A percentile compares a stretch with the other conserved stretches of the same genome.
Evolutionary conservation across 192 early-diverging fungal species (phyloP).

Genomic region (Chytriomyces confervae): DNA sequence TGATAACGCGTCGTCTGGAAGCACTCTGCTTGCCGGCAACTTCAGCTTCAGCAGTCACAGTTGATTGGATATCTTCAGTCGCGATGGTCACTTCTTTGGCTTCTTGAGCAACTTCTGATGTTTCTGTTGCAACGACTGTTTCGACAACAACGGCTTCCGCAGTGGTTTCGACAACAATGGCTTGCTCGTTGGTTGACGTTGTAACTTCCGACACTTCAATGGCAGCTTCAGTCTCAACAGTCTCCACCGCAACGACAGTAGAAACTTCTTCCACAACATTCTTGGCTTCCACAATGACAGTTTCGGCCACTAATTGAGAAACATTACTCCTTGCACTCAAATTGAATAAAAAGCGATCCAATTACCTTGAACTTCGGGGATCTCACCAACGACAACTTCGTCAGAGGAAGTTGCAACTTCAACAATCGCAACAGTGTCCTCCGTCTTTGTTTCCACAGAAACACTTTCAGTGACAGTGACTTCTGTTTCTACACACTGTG

Average conservation of each 20-base stretch:
- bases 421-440: background rate
- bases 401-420: constrained; percentile 8
- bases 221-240: too few species aligned
- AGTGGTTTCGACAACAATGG: background rate
- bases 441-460: background rate
- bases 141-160: background rate
- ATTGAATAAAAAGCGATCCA: too few species aligned
- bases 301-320: background rate
- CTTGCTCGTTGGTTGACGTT: too few species aligned
- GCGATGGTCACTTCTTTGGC: background rate
- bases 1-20: background rate
- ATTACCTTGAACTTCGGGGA: background rate
- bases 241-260: background rate
- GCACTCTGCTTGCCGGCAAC: background rate
- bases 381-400: background rate
- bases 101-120: background rate
- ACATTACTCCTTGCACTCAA: too few species aligned
- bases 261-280: background rate
- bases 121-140: background rate
- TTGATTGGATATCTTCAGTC: background rate
- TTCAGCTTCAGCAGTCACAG: background rate
- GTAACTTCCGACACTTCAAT: too few species aligned
- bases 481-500: background rate
- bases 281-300: background rate
- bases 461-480: background rate